Evolutionary conservation across 352 stramenopile genomes (phyloP), one percentile per base, ranked within the genome.

Genomic region (Phytophthora palmivora): DNA sequence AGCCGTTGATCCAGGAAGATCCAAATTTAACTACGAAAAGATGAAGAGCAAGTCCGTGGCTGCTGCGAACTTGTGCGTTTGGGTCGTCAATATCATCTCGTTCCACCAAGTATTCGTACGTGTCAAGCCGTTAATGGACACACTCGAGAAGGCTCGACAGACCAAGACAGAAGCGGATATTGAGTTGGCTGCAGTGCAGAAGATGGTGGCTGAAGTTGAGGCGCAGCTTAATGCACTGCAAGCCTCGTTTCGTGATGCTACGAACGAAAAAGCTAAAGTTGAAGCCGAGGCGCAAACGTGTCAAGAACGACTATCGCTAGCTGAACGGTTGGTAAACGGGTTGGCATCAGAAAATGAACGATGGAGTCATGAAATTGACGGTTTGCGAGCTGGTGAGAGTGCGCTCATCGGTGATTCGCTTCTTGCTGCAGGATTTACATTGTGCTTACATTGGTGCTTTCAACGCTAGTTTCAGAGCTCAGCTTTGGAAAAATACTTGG

Each of bases 91-190:
- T 63, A 98, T 97, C 56, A 89, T 97, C 15, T 79, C 80, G 8
- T 98, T 95, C 57, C 91, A 98, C 53, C 79, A 96, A 61, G 92
- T 98, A 16, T 98, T 97, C 49, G 89, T 96, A 12, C 92, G 93
- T n/a, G 91, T 98, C 1, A 98, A 98, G 59, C 93, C 93, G 10
- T 74, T 98, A n/a, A 98, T 98, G 91, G 91, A 97, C 54, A 89
- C 82, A 3, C 72, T 98, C 1, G 89, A 97, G 39, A 80, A 94
- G 21, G 92, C 92, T 6, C 77, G 80, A 2, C 60, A 67, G 5
- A 77, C 70, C 0, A 98, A 98, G 42, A 59, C 64, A 0, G 84
- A 91, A 2, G 93, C 93, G 0, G 89, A 98, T 38, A 73, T 54
- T 0, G 91, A 97, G 26, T 70, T 98, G 3, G 87, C 78, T 1